Evolutionary conservation across 179 eudicot genomes (phyloP), one percentile per base, ranked within the genome.

Genomic region (Gypsophila paniculata): DNA sequence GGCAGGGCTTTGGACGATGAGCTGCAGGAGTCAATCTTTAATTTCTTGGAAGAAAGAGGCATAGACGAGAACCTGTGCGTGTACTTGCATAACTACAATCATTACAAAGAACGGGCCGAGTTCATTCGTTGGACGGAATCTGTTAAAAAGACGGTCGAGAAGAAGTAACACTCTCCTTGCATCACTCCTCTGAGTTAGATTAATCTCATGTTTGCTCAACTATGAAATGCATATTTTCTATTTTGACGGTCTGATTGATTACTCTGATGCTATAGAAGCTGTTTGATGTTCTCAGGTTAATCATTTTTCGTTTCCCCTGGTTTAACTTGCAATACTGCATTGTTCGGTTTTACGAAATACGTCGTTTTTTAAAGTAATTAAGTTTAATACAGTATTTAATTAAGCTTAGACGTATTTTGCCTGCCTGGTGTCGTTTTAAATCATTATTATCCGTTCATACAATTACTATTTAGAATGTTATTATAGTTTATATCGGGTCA

Each of bases 1-100:
- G 59, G 21, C 87, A 93, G 97, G 86, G 90, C 86, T 62, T 68
- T 93, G 87, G 96, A 91, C 77, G 97, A 88, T 63, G 73, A 83
- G 70, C 83, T 93, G 74, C 98, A 93, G 77, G 59, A 84, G 44
- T 85, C 88, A 5, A 88, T 93, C 5, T 89, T 86, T 61, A 85
- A 88, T 12, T 91, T 76, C 85, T 77, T 93, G 79, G 97, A 88
- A 86, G 81, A 70, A 54, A 91, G 98, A 81, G 96, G 91, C 61
- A 82, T 93, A 72, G 82, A 86, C 73, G 98, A 93, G 55, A 76
- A 84, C 17, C 87, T 93, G 58, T 89, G 88, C 72, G 81, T 14
- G 65, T 88, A 85, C 78, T 77, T 93, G 88, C 93, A 93, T 80
- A 76, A 60, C 9, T 88, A 81, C 75, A 82, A 88, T 79, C 71